Conservation (phyloP, 2,329 filamentous ascomycete species). For the Apiospora kogelbergensis region DNA sequence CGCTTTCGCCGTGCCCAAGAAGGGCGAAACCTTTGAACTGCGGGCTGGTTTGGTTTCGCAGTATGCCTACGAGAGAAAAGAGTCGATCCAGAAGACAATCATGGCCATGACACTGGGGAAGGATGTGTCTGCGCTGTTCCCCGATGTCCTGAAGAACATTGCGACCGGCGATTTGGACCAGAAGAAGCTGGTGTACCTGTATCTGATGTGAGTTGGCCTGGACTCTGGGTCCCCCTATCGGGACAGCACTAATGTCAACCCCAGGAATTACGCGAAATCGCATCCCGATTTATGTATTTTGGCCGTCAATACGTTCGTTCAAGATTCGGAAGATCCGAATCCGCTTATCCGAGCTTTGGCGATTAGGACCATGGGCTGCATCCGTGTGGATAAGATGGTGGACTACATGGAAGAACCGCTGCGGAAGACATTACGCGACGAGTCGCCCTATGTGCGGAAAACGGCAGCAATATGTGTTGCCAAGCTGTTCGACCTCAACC, state of each 20-base stretch:
- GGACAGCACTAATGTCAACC: neutral
- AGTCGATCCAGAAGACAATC: slow-evolving; percentile 99
- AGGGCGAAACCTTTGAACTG: slow-evolving; percentile 98
- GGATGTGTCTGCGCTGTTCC: slow-evolving; percentile 95
- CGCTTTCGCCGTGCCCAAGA: slow-evolving; percentile 88
- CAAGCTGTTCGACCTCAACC: slow-evolving; percentile 95
- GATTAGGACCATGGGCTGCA: slow-evolving; percentile 98
- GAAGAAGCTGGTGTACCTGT: slow-evolving; percentile 99
- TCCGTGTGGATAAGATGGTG: slow-evolving; percentile 98
- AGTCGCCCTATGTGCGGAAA: slow-evolving; percentile 97
- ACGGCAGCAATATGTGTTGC: slow-evolving; percentile 97
- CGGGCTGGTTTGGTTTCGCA: slow-evolving; percentile 94
- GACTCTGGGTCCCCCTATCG: too few relatives aligned
- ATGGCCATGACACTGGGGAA: slow-evolving; percentile 99
- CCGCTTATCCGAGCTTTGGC: slow-evolving; percentile 91
- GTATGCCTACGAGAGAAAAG: slow-evolving; percentile 98
- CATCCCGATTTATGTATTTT: slow-evolving; percentile 98
- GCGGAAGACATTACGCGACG: slow-evolving; percentile 92
- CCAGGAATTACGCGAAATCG: slow-evolving; percentile 98
- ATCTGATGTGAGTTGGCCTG: slow-evolving; percentile 73
- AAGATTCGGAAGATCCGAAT: slow-evolving; percentile 98
- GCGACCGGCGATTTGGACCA: slow-evolving; percentile 92
- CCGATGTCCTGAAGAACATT: slow-evolving; percentile 98
- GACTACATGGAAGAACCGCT: slow-evolving; percentile 99
- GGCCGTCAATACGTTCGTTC: slow-evolving; percentile 97